A percentile compares a stretch with the other conserved stretches of the same genome.
Evolutionary conservation across 179 eudicot species (phyloP).

Genomic region (Heliamphora pulchella): DNA sequence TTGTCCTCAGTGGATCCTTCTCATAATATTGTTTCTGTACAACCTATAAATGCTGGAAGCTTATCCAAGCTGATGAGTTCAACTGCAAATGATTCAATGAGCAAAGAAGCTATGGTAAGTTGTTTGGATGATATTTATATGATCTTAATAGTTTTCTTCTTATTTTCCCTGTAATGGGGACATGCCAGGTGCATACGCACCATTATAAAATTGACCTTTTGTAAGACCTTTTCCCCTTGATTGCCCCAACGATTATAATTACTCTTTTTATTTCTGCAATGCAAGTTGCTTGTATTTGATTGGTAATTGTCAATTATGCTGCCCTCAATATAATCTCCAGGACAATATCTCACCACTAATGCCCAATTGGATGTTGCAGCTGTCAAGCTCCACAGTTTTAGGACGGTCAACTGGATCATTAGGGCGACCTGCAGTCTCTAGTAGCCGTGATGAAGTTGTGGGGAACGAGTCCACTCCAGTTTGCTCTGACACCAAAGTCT

Average conservation of each 20-base stretch:
- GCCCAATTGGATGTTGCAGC: slow-evolving; percentile 29
- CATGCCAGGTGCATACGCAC: too few species aligned
- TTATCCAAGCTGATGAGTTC: slow-evolving; percentile 64
- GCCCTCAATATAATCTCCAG: background rate
- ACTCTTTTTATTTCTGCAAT: too few species aligned
- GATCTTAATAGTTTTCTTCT: too few species aligned
- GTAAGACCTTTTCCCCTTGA: too few species aligned
- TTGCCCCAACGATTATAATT: too few species aligned
- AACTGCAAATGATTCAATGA: slow-evolving; percentile 43
- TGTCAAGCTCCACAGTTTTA: slow-evolving; percentile 43
- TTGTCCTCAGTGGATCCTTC: slow-evolving; percentile 60
- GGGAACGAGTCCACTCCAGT: slow-evolving; percentile 50
- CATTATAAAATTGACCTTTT: too few species aligned
- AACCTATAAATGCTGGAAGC: slow-evolving; percentile 34
- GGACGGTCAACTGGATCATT: slow-evolving; percentile 60
- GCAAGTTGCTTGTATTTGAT: too few species aligned
- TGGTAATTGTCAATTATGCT: too few species aligned
- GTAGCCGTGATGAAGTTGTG: slow-evolving; percentile 47
- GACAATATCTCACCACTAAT: background rate
- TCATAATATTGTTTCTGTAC: slow-evolving; percentile 40
- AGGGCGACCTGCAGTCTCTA: slow-evolving; percentile 50
- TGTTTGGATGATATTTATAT: too few species aligned
- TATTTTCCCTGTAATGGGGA: too few species aligned
- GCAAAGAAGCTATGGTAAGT: slow-evolving; percentile 49
- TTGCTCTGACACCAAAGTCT: slow-evolving; percentile 44